Conservation (phyloP, 345 rosid species). For the Gossypium anomalum region DNA sequence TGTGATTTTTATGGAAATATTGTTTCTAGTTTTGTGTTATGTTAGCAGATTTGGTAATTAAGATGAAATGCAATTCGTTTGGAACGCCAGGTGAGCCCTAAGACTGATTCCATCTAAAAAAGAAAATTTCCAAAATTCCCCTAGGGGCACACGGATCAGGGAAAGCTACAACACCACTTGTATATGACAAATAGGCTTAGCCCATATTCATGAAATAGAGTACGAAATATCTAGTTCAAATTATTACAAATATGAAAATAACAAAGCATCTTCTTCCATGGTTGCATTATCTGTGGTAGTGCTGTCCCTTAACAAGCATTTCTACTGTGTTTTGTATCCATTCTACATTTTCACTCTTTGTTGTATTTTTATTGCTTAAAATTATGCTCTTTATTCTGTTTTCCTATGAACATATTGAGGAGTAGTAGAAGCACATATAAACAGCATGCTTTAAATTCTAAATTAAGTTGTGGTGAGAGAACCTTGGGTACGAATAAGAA, state of each 20-base stretch:
- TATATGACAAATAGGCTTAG: background rate
- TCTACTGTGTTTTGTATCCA: background rate
- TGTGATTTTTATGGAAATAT: background rate
- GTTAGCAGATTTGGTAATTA: background rate
- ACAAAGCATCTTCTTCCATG: background rate
- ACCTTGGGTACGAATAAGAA: background rate
- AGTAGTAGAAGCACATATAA: background rate
- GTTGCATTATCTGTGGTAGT: background rate
- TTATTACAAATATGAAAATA: background rate
- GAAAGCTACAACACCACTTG: background rate
- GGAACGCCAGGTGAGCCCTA: background rate
- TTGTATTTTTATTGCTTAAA: background rate
- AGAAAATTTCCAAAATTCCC: background rate
- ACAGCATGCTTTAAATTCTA: conserved; percentile 5
- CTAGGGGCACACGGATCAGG: background rate
- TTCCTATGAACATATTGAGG: background rate
- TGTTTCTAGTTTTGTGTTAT: background rate
- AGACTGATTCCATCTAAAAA: background rate
- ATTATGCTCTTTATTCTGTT: background rate
- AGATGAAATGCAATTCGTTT: background rate
- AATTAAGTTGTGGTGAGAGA: background rate
- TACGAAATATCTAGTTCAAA: background rate
- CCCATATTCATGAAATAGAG: background rate
- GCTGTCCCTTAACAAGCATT: background rate
- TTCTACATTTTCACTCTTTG: background rate